Percentiles rank a stretch among this genome's conserved stretches.
Conservation (phyloP, 352 stramenopile species). For the Saprolegnia diclina region DNA sequence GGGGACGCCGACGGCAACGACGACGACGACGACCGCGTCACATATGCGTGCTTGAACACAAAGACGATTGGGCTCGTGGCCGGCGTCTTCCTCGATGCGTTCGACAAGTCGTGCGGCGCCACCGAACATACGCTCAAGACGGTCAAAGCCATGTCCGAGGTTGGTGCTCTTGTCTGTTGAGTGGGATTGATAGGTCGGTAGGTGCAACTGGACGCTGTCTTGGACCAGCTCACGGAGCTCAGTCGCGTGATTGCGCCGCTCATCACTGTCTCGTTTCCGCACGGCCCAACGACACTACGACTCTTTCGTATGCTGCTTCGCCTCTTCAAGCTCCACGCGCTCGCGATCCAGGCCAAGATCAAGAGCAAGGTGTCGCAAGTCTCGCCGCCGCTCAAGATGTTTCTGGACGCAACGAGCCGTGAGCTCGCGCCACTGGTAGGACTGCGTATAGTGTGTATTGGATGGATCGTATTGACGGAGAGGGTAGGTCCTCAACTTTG, state of each 20-base stretch:
- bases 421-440: constrained; percentile 36
- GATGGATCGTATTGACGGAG: no score
- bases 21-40: constrained; percentile 9
- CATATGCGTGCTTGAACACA: constrained; percentile 32
- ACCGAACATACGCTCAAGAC: constrained; percentile 11
- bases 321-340: constrained; percentile 48
- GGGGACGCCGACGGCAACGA: constrained; percentile 23
- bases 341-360: constrained; percentile 40
- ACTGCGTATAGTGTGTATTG: no score
- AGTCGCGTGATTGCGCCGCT: constrained; percentile 1
- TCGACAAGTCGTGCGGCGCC: constrained; percentile 13
- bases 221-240: constrained; percentile 13
- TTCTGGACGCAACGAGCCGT: constrained; percentile 45
- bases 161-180: neutral
- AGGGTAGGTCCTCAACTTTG: constrained; percentile 40
- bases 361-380: constrained; percentile 39
- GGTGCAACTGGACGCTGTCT: neutral
- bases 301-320: constrained; percentile 42
- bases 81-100: constrained; percentile 29
- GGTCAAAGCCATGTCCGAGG: constrained; percentile 8
- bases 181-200: neutral
- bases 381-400: constrained; percentile 37
- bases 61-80: constrained; percentile 38
- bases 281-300: constrained; percentile 27
- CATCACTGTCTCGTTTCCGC: constrained; percentile 7